Evolutionary conservation across 495 filamentous ascomycete species (phyloP), one percentile per base, ranked within the genome.

Genomic region (Penicillium angulare): DNA sequence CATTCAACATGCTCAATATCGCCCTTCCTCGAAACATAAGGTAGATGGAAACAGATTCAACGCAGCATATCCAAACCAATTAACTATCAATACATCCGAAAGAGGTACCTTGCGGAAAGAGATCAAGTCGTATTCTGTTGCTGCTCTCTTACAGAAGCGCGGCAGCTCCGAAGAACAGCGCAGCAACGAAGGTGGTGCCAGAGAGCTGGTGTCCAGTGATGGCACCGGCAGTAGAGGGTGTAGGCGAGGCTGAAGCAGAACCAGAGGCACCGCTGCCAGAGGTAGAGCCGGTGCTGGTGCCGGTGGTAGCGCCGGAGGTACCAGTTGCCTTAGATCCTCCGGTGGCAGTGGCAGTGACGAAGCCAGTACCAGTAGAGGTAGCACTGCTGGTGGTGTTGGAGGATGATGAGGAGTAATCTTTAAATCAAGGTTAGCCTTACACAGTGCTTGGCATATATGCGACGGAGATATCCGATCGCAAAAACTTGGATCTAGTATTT

Each of bases 81-180:
- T 48, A 34, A 45, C 20, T 48, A 59, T 55, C 49, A 38, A 60
- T 21, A 53, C 18, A 59, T 53, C 27, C 18, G 18, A 33, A 47
- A 47, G 13, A 26, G 12, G 21, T 9, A 23, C 17, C 27, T 17
- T 18, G 43, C 13, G 3, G 17, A 24, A 34, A 32, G 16, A 16
- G 43, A 39, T 41, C 41, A 39, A 27, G 22, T 33, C 6, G n/a
- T 44, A 5, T 24, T 17, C 34, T 13, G 27, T 5, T 18, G 7
- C 1, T 23, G 33, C n/a, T 16, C 13, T 33, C 46, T 66, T 56
- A 74, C 43, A 74, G 60, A 16, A 68, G 58, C 21, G 69, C 71
- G 8, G 71, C 71, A 38, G 68, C 66, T 5, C 69, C 71, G 20
- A 69, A 47, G 45, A 74, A 74, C 13, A 74, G 53, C 17, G 66